phyloP scores from a whole-genome alignment of 2,329 filamentous ascomycete genomes.

The Aspergillus ustus region DNA sequence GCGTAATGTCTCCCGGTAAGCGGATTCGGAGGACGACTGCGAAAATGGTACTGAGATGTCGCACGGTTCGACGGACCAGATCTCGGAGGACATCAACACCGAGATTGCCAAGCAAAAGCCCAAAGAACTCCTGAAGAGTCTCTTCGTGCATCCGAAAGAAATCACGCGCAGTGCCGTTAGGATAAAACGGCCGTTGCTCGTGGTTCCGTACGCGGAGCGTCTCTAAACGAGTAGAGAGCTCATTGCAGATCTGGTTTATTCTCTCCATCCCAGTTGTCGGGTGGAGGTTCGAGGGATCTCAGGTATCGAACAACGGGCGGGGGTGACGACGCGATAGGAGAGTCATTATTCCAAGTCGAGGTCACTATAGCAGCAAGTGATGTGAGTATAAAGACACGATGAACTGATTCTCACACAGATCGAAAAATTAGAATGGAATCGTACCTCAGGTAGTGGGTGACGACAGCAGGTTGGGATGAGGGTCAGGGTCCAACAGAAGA shows the following conservation, averaged over 20 bases:
- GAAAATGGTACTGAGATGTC: conserved; percentile 36
- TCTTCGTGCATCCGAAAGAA: conserved; percentile 21
- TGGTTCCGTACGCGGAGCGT: conserved; percentile 14
- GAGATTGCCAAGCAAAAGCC: neutral
- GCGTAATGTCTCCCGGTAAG: conserved; percentile 28
- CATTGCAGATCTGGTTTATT: conserved; percentile 20
- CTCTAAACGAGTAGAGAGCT: conserved; percentile 11
- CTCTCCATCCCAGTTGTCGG: conserved; percentile 2
- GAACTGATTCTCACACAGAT: too few species aligned
- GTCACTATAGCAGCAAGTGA: neutral
- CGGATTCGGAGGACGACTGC: conserved; percentile 38
- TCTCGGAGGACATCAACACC: neutral
- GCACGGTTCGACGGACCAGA: neutral
- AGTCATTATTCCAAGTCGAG: neutral
- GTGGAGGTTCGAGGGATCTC: neutral
- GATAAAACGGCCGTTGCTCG: conserved; percentile 22
- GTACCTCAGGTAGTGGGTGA: neutral
- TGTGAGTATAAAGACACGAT: neutral
- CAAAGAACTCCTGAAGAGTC: conserved; percentile 14
- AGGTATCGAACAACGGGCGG: neutral
- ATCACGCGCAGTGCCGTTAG: conserved; percentile 23
- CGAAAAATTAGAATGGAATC: neutral
- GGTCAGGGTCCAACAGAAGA: conserved; percentile 1
- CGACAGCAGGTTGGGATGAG: neutral
- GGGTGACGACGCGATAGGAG: neutral